Evolutionary conservation across 805 yeast genomes (phyloP).

Genomic region (Lipomyces lipofer): DNA sequence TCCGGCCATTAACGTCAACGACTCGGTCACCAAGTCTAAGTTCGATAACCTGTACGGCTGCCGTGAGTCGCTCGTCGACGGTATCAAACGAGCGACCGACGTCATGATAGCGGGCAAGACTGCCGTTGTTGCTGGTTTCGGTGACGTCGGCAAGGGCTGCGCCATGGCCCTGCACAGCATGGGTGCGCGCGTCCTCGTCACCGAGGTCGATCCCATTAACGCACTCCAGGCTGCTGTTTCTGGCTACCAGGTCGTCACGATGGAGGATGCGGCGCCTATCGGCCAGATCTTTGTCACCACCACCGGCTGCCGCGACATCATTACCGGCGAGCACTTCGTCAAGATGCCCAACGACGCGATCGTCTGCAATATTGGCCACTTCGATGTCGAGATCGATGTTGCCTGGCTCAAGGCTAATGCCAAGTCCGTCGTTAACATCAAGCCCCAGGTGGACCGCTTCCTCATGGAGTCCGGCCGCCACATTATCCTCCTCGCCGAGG

Average conservation of each 20-base stretch:
- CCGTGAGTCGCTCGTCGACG: constrained; percentile 97
- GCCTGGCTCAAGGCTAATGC: constrained; percentile 98
- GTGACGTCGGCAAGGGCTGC: constrained; percentile 99
- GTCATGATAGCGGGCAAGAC: constrained; percentile 99
- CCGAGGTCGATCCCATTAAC: constrained; percentile 98
- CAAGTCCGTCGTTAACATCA: constrained; percentile 89
- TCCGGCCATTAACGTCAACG: constrained; percentile 99
- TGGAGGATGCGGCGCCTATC: constrained; percentile 86
- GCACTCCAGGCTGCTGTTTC: constrained; percentile 99
- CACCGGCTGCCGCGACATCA: constrained; percentile 99
- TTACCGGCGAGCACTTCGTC: constrained; percentile 81
- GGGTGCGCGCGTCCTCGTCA: constrained; percentile 98
- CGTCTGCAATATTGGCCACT: constrained; percentile 99
- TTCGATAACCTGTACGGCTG: constrained; percentile 99
- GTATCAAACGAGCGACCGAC: constrained; percentile 99
- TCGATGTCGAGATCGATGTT: constrained; percentile 98
- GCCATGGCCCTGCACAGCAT: constrained; percentile 97
- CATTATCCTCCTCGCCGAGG: constrained; percentile 94
- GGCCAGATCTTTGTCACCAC: constrained; percentile 99
- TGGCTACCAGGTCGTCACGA: constrained; percentile 94
- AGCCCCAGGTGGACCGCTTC: constrained; percentile 99
- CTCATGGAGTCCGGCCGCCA: constrained; percentile 86
- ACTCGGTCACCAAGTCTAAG: constrained; percentile 98
- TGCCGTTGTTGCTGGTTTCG: constrained; percentile 98
- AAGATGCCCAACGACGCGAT: constrained; percentile 99